Base-by-base conservation (phyloP, 352 stramenopile genomes). In the Thalassiosira oceanica region DNA sequence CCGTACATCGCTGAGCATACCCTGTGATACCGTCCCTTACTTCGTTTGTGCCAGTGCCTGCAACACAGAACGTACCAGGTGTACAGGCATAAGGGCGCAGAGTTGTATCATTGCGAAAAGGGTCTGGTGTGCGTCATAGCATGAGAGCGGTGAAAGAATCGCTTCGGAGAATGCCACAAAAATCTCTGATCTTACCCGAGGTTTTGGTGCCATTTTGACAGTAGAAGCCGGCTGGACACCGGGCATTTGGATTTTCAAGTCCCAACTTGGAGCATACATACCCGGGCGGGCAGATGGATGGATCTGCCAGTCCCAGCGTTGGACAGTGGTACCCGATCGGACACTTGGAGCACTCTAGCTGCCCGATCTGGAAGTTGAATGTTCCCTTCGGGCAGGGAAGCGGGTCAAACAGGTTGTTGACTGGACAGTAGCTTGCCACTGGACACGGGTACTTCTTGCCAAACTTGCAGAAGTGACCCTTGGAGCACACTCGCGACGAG, bases 81-180 rank as follows among this genome's bases (percentile, higher is more conserved):
- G 83, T 88, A 69, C 95, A 99, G 18, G 96, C 93, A 57, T 98
- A 98, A 28, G 96, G 95, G 2, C 95, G 79, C 27, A 98, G 66
- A 1, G 94, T 94, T 23, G 95, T 98, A 74, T 98, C 95, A 73
- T 98, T 98, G 27, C 95, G 83, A 60, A 98, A 98, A 0, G 91
- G 91, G 61, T 98, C 95, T 23, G n/a, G n/a, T n/a, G n/a, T n/a
- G n/a, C n/a, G n/a, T n/a, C n/a, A n/a, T n/a, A n/a, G n/a, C n/a
- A 92, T 90, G 0, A 94, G 98, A 0, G 92, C 76, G 6, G 94
- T 98, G 20, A 50, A 50, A n/a, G n/a, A n/a, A n/a, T n/a, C n/a
- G n/a, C n/a, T n/a, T n/a, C n/a, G n/a, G n/a, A n/a, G n/a, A n/a
- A n/a, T n/a, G n/a, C n/a, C n/a, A n/a, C n/a, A n/a, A n/a, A n/a